These are phyloP conservation scores for Sordaria brevicollis DNA, from an alignment of 495 filamentous ascomycete species.

Conservation along the genomic window DNA sequence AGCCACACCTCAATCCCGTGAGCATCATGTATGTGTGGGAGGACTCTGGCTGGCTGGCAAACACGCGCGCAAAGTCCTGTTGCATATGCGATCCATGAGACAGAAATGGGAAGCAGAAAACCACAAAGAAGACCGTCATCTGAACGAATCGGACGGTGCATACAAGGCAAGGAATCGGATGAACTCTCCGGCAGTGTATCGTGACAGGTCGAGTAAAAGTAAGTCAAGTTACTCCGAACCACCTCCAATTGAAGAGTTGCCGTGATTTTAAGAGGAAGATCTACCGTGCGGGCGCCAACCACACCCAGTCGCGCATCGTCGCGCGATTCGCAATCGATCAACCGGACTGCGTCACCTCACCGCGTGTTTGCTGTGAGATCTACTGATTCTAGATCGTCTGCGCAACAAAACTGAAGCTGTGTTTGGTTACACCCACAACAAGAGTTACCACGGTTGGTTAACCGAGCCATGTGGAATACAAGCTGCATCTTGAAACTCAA, in stretches of 20 bases:
- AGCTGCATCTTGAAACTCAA: not conserved
- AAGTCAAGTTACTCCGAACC: not conserved
- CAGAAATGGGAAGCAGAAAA: too few species aligned
- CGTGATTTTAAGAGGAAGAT: not conserved
- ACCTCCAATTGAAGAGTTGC: not conserved
- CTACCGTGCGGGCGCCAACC: not conserved
- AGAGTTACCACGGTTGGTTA: not conserved
- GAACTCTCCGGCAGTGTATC: not conserved
- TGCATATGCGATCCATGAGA: too few species aligned
- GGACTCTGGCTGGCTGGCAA: too few species aligned
- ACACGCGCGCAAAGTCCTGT: too few species aligned
- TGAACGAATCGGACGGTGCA: too few species aligned
- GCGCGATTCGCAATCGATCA: not conserved
- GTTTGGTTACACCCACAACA: not conserved
- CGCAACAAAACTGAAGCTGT: too few species aligned
- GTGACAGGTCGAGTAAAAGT: not conserved
- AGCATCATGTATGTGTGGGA: not conserved
- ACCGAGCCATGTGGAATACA: not conserved
- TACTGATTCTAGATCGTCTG: not conserved
- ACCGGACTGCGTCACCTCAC: not conserved
- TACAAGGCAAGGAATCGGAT: not conserved
- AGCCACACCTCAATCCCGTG: not conserved
- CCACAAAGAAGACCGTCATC: too few species aligned
- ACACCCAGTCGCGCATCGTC: not conserved
- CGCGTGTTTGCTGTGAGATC: not conserved